Evolutionary conservation across 805 yeast species (phyloP).

Genomic region (Metschnikowia colocasiae): DNA sequence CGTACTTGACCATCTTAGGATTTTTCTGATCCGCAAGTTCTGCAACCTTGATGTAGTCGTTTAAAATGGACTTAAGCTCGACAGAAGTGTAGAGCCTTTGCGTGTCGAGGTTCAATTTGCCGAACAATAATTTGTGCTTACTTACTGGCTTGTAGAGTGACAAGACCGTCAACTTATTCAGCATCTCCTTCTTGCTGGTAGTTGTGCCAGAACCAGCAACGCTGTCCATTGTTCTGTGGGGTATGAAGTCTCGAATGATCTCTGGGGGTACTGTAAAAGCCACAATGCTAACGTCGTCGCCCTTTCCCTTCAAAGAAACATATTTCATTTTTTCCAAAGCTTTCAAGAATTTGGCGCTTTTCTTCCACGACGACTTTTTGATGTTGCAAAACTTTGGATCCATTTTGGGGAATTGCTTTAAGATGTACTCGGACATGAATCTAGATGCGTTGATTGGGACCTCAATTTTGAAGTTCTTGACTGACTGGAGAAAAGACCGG

Average conservation of each 20-base stretch:
- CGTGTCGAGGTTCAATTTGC: slow-evolving; percentile 35
- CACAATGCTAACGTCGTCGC: slow-evolving; percentile 64
- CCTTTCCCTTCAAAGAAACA: slow-evolving; percentile 75
- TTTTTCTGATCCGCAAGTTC: slow-evolving; percentile 50
- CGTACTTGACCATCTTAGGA: slow-evolving; percentile 52
- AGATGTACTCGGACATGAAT: slow-evolving; percentile 67
- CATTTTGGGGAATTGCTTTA: slow-evolving; percentile 70
- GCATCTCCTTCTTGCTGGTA: slow-evolving; percentile 23
- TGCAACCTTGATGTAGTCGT: slow-evolving; percentile 51
- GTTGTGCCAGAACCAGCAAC: slow-evolving; percentile 25
- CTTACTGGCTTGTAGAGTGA: slow-evolving; percentile 56
- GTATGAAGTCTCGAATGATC: slow-evolving; percentile 57
- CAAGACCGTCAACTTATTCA: slow-evolving; percentile 28
- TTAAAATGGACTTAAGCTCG: slow-evolving; percentile 53
- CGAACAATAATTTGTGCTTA: slow-evolving; percentile 45
- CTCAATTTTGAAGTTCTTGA: slow-evolving; percentile 52
- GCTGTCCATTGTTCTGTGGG: slow-evolving; percentile 45
- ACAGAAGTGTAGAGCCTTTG: slow-evolving; percentile 45
- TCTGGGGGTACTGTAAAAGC: slow-evolving; percentile 16
- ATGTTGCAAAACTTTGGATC: slow-evolving; percentile 52
- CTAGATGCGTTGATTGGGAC: slow-evolving; percentile 71
- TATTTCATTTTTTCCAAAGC: slow-evolving; percentile 77
- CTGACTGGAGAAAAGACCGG: slow-evolving; percentile 66
- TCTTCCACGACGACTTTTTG: slow-evolving; percentile 86
- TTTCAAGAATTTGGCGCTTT: slow-evolving; percentile 78